Evolutionary conservation across 2,329 filamentous ascomycete genomes (phyloP).

Genomic region (Cryphonectria radicalis): DNA sequence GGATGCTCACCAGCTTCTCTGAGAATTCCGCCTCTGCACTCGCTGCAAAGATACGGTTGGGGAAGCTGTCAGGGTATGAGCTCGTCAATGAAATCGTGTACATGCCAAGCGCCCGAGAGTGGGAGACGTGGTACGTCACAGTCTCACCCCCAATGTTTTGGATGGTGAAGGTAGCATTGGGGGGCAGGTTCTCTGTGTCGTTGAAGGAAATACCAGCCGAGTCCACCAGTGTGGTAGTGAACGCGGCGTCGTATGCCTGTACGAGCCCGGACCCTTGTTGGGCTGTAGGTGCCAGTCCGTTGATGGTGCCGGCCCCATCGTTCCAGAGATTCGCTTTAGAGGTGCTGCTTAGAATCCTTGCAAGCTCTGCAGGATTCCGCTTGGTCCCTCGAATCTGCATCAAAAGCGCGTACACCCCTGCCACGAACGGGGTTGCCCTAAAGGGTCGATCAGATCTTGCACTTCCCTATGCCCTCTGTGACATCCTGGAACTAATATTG

Average conservation of each 20-base stretch:
- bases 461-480: not conserved
- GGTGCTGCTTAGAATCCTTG: constrained; percentile 18
- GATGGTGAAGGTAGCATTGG: constrained; percentile 42
- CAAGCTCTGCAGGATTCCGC: constrained; percentile 13
- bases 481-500: not conserved
- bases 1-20: constrained; percentile 34
- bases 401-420: constrained; percentile 26
- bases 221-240: constrained; percentile 42
- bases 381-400: constrained; percentile 18
- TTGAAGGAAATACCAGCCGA: constrained; percentile 48
- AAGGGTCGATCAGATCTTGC: not conserved
- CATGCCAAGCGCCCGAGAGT: constrained; percentile 42
- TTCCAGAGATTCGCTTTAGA: constrained; percentile 39
- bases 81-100: constrained; percentile 36
- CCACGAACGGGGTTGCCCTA: constrained; percentile 52
- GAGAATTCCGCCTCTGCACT: constrained; percentile 32
- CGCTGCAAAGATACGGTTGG: constrained; percentile 21
- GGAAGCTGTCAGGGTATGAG: not conserved
- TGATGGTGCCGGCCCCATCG: constrained; percentile 33
- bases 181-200: constrained; percentile 46
- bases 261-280: constrained; percentile 50
- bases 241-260: constrained; percentile 46
- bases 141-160: constrained; percentile 43
- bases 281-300: constrained; percentile 40
- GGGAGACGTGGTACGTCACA: constrained; percentile 44